Base-by-base conservation (phyloP, 2,329 filamentous ascomycete species). In the Aspergillus brasiliensis region DNA sequence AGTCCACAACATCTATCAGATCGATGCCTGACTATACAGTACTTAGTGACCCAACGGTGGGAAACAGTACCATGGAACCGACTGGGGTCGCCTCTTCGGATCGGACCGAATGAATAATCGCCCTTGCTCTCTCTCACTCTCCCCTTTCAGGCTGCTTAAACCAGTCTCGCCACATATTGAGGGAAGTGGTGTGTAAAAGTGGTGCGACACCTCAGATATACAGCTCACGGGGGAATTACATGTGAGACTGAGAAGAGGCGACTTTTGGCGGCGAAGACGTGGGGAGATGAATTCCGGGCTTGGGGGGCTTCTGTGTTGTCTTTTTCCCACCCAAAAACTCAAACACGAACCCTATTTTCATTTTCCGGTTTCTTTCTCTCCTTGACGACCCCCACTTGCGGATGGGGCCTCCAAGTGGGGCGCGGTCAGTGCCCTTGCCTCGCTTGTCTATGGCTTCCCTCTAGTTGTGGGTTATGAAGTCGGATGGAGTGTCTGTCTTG, bases 21-120 rank as follows among this genome's bases (percentile, higher is more conserved):
- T 56, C 34, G 60, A 56, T 62, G 60, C 60, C 62, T 55, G 56
- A 64, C 48, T 21, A 44, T 34, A 34, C 31, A 34, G 40, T 19
- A 44, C 21, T 38, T 54, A 46, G 40, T 47, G 31, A 52, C 57
- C 57, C 48, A 38, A 53, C 21, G 27, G 38, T 42, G 19, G 42
- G 13, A 46, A 37, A 51, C 51, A 13, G 56, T 55, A 57, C 63
- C 63, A 60, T 61, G 63, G 61, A 63, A 60, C 57, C 23, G 8
- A 60, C 56, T 61, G 53, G 61, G 46, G 59, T 17, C 28, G 44
- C 25, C 34, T 40, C 40, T 57, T 62, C 64, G 63, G 65, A 63
- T 59, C 65, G 64, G 65, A 58, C 63, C 65, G 65, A 63, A 56
- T 42, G 28, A 13, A 51, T n/a, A 37, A n/a, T 38, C 25, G 37